Conservation (phyloP, 805 yeast species). For the Candida chauliodis region DNA sequence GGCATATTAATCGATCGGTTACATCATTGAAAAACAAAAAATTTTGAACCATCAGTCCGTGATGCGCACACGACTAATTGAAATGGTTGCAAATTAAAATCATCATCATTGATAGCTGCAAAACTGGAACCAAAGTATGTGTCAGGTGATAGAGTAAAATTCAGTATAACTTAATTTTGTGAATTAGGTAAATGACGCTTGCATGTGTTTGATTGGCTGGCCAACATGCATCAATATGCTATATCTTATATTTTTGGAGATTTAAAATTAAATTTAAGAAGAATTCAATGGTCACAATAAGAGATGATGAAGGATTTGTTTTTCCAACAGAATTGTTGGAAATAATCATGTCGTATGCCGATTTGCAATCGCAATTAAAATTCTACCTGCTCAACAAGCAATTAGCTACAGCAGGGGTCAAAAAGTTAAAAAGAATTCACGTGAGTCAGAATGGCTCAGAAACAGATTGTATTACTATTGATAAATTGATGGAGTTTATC, state of each 20-base stretch:
- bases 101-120: too few species aligned
- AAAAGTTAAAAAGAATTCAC: neutral
- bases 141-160: neutral
- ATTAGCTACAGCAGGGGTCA: neutral
- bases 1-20: conserved; percentile 1
- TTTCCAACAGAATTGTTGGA: neutral
- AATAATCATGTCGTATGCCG: neutral
- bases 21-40: conserved; percentile 4
- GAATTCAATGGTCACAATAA: neutral
- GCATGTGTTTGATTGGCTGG: too few species aligned
- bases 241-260: neutral
- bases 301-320: neutral
- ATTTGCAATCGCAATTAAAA: neutral
- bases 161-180: too few species aligned
- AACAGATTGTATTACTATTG: too few species aligned
- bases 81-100: neutral
- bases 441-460: too few species aligned
- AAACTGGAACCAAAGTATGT: neutral
- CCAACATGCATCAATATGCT: too few species aligned
- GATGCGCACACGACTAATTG: neutral
- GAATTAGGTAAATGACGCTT: too few species aligned
- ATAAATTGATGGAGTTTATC: too few species aligned
- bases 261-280: neutral
- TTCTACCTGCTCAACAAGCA: neutral
- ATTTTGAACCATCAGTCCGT: neutral